These are phyloP conservation scores for Hexamita inflata DNA, from an alignment of 208 protist species.

Conservation along the genomic window DNA sequence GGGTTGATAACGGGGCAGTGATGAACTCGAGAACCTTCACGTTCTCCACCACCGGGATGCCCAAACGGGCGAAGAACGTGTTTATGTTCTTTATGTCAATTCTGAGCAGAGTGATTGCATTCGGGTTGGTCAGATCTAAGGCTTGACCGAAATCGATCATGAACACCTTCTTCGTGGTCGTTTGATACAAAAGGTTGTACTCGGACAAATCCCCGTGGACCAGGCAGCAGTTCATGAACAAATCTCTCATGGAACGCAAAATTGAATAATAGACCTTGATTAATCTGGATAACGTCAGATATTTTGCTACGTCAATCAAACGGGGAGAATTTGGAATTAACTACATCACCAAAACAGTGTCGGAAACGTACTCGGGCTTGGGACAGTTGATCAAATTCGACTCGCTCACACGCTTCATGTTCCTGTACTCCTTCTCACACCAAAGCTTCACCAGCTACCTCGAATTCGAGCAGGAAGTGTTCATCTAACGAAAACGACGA, in stretches of 20 bases:
- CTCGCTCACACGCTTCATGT: constrained; percentile 63
- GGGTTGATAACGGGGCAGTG: too few relatives aligned
- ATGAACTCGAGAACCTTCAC: neutral
- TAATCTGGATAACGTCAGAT: neutral
- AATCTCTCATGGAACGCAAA: constrained; percentile 75
- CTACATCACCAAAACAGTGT: constrained; percentile 90
- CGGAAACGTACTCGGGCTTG: constrained; percentile 65
- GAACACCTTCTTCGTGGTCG: constrained; percentile 59
- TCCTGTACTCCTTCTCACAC: constrained; percentile 96
- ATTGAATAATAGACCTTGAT: constrained; percentile 11
- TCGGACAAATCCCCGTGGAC: constrained; percentile 95
- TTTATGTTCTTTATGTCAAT: constrained; percentile 59
- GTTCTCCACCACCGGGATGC: neutral
- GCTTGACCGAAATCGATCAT: constrained; percentile 96
- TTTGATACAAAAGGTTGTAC: constrained; percentile 40
- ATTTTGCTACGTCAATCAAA: constrained; percentile 6
- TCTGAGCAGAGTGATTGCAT: constrained; percentile 84
- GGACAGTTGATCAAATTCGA: constrained; percentile 64
- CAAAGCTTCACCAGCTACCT: constrained; percentile 64
- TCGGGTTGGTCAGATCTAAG: constrained; percentile 89
- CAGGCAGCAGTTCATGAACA: constrained; percentile 74
- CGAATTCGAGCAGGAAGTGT: constrained; percentile 90
- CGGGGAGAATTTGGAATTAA: constrained; percentile 55
- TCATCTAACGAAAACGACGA: constrained; percentile 70
- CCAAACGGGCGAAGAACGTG: neutral